phyloP scores from a whole-genome alignment of 495 filamentous ascomycete genomes.

The Annulohypoxylon stygium region DNA sequence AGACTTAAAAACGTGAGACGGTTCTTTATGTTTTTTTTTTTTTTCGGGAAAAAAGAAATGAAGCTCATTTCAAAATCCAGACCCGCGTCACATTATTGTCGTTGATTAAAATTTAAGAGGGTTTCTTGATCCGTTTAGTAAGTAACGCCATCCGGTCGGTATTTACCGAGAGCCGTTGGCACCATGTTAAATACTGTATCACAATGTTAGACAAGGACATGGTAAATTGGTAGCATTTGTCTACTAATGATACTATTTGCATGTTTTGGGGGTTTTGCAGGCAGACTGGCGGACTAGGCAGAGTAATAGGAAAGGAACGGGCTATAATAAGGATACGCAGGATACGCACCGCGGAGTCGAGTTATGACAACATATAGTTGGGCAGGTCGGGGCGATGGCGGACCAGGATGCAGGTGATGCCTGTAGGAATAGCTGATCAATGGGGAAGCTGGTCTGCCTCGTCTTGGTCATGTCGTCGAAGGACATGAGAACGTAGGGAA shows the following conservation, averaged over 20 bases:
- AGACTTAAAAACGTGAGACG: conserved; percentile 3
- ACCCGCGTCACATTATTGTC: conserved; percentile 43
- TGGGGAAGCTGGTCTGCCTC: conserved; percentile 35
- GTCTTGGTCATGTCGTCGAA: conserved; percentile 32
- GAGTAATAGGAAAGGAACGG: background rate
- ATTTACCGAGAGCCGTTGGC: conserved; percentile 16
- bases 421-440: conserved; percentile 42
- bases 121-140: conserved; percentile 19
- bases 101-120: conserved; percentile 32
- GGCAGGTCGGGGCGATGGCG: conserved; percentile 13
- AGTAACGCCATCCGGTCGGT: conserved; percentile 9
- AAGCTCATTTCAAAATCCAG: conserved; percentile 41
- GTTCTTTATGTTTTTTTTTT: background rate
- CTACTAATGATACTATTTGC: background rate
- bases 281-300: background rate
- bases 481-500: conserved; percentile 5
- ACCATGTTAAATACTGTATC: background rate
- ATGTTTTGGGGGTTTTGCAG: background rate
- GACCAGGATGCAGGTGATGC: conserved; percentile 29
- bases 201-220: conserved; percentile 9
- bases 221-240: background rate
- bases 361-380: background rate
- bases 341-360: background rate
- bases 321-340: background rate
- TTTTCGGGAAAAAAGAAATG: conserved; percentile 36